Evolutionary conservation across 495 filamentous ascomycete species (phyloP).

Genomic region (Jackrogersella minutella): DNA sequence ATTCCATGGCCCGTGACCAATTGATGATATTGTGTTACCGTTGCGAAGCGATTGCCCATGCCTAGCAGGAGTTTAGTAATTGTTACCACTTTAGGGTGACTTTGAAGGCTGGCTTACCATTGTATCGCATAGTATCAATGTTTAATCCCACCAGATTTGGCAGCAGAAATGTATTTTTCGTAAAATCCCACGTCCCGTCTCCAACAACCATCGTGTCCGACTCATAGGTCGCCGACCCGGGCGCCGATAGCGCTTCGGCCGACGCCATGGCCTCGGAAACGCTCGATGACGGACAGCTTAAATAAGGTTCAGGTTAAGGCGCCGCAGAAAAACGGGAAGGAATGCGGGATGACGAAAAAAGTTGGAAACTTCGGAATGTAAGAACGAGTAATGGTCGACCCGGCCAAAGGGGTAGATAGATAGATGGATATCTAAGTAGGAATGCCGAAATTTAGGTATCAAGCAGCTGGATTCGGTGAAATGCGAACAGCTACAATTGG

Average conservation of each 20-base stretch:
- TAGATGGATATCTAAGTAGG: not conserved
- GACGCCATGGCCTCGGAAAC: conserved; percentile 59
- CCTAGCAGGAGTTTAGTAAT: conserved; percentile 59
- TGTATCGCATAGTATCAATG: conserved; percentile 94
- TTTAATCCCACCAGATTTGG: conserved; percentile 88
- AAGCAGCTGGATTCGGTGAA: conserved; percentile 7
- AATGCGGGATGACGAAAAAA: conserved; percentile 32
- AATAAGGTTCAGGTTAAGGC: not conserved
- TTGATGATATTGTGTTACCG: conserved; percentile 75
- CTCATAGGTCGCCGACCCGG: conserved; percentile 82
- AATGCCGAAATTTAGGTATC: conserved; percentile 7
- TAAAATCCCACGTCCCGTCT: conserved; percentile 90
- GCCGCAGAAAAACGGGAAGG: conserved; percentile 11
- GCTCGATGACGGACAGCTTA: conserved; percentile 13
- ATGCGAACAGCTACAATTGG: conserved; percentile 27
- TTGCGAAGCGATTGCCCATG: conserved; percentile 89
- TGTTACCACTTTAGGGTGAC: not conserved
- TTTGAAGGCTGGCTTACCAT: conserved; percentile 67
- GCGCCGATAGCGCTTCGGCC: conserved; percentile 67
- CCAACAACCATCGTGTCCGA: conserved; percentile 86
- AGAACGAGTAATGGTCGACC: not conserved
- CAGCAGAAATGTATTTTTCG: conserved; percentile 84
- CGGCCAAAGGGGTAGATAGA: conserved; percentile 7
- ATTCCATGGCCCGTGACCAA: conserved; percentile 86
- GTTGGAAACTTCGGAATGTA: conserved; percentile 16